Evolutionary conservation across 495 filamentous ascomycete genomes (phyloP), one percentile per base, ranked within the genome.

Genomic region (Annulohypoxylon maeteangense): DNA sequence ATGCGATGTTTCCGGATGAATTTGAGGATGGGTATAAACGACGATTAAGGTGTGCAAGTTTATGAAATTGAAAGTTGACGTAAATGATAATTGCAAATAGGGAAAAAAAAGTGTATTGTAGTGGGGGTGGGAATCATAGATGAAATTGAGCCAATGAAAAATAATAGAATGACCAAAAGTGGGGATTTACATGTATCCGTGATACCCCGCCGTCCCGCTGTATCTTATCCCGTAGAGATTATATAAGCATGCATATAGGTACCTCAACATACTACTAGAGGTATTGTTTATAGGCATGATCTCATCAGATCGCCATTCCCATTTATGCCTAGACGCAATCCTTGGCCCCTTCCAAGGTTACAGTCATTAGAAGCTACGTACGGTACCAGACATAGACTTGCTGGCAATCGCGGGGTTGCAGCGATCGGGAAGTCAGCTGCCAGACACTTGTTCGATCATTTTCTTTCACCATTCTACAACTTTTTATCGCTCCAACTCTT

Each of bases 381-480:
- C 16, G 11, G 45, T 23, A 23, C 45, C 45, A 11, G 18, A 48
- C 22, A 29, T 11, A 27, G 47, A 27, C 32, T n/a, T 34, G 14
- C 10, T 34, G 27, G 50, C 50, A 54, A 34, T 34, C 29, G 50
- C 50, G 48, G 48, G 48, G 50, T 54, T 54, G n/a, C 50, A 54
- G 34, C 16, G 50, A 34, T 54, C 50, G 50, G 50, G 34, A 54
- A 32, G 50, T 54, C 50, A 54, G 50, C 50, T 54, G 50, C 20
- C 50, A 54, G 16, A 34, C 50, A 54, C 29, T 31, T 31, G 27
- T 34, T 29, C 27, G 29, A 31, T 29, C n/a, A 20, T 54, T 54
- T 34, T 34, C 29, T 29, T 51, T 29, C 7, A 29, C 16, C 8
- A 29, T 18, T 54, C 20, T 31, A 34, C 29, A 18, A 54, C 12